Evolutionary conservation across 257 asterid genomes (phyloP).

Genomic region (Gentiana macrophylla): DNA sequence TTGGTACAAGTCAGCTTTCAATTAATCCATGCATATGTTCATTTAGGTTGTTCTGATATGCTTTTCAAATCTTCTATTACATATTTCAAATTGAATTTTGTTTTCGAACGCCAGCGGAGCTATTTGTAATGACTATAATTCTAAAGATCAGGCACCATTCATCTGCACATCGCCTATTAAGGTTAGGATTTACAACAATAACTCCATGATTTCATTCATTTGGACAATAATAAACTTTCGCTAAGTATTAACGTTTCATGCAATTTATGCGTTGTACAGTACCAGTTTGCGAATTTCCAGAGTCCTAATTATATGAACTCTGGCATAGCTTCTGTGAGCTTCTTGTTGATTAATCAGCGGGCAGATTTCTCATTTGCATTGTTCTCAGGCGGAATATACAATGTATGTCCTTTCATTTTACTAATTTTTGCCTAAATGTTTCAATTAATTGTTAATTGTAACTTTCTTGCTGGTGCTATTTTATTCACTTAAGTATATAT

Average conservation of each 20-base stretch:
- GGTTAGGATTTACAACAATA: constrained; percentile 26
- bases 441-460: too few relatives aligned
- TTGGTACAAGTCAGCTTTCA: too few relatives aligned
- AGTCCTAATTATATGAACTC: constrained; percentile 35
- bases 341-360: constrained; percentile 70
- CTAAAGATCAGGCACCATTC: constrained; percentile 48
- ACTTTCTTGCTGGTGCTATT: not conserved
- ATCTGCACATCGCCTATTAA: constrained; percentile 77
- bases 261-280: constrained; percentile 35
- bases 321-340: constrained; percentile 58
- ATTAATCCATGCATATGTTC: too few relatives aligned
- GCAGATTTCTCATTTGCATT: constrained; percentile 48
- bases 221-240: not conserved
- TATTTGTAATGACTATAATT: constrained; percentile 34
- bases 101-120: constrained; percentile 47
- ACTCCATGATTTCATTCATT: not conserved
- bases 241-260: constrained; percentile 3
- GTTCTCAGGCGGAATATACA: constrained; percentile 40
- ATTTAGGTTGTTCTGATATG: not conserved
- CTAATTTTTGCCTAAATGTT: too few relatives aligned
- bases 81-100: constrained; percentile 6
- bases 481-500: not conserved
- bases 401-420: constrained; percentile 20
- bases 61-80: not conserved
- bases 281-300: constrained; percentile 61